Evolutionary conservation across 1,139 yeast species (phyloP), one percentile per base, ranked within the genome.

Genomic region (Blastobotrys indianensis): DNA sequence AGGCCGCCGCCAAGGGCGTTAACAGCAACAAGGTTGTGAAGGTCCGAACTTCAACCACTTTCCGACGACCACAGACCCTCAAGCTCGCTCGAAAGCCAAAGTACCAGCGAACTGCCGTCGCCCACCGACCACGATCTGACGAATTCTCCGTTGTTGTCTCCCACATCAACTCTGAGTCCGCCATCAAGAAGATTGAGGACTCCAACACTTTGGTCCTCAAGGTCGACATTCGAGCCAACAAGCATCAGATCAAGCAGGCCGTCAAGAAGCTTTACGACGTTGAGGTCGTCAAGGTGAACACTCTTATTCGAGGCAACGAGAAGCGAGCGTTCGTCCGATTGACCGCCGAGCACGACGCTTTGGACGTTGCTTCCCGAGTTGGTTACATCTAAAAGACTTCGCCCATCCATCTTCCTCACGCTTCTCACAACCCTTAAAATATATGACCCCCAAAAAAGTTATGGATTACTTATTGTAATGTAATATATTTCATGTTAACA

Each of bases 311-410:
- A 79, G 97, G 98, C 72, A 90, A 92, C 75, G 85, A 97, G 79
- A 92, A 92, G 87, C 94, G 94, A 84, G 99, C 99, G 70, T 92
- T 85, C 80, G 92, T 92, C 73, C 88, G 95, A 80, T 85, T 92
- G 74, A 88, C 97, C 69, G 94, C 97, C 73, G 98, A 94, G 77
- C 86, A 84, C 80, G 99, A 92, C 78, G 98, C 98, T 74, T 85
- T 94, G 74, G 99, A 92, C 75, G 90, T 92, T 75, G 99, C 98
- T 74, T 90, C 90, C 95, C 88, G 94, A 80, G 92, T 90, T 72
- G 97, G 97, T 78, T 88, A 88, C 92, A 84, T 87, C 74, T 87
- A 80, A 81, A 49, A 45, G 42, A 42, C 32, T 34, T 28, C 25
- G 25, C 25, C 25, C 25, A 4, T 7, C 7, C 25, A 31, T 31